These are phyloP conservation scores for Cercospora canescens DNA, from an alignment of 2,329 filamentous ascomycete species.

Conservation along the genomic window DNA sequence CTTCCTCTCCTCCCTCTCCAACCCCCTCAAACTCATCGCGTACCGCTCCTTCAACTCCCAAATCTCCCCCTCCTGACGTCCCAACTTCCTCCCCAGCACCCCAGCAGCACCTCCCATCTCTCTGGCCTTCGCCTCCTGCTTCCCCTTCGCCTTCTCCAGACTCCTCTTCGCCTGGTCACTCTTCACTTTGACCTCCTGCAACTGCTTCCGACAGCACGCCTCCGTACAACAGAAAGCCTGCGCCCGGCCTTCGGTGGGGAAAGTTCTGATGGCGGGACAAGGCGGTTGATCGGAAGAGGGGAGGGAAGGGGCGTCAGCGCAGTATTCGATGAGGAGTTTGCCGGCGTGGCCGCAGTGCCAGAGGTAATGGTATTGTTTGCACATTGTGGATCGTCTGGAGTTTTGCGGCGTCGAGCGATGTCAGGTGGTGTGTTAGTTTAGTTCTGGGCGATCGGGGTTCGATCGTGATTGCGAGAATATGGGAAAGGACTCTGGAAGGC, in stretches of 20 bases:
- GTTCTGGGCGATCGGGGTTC: not conserved
- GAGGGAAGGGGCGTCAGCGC: not conserved
- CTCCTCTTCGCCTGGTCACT: slow-evolving; percentile 11
- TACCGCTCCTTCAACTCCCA: not conserved
- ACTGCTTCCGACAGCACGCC: slow-evolving; percentile 6
- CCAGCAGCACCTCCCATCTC: too few species aligned
- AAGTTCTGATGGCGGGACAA: not conserved
- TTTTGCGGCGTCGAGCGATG: too few species aligned
- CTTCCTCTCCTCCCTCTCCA: slow-evolving; percentile 1
- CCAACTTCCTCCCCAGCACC: too few species aligned
- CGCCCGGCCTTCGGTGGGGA: not conserved
- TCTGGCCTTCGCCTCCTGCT: not conserved
- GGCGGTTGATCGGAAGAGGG: not conserved
- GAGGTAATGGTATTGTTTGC: slow-evolving; percentile 8
- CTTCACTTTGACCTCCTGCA: slow-evolving; percentile 2
- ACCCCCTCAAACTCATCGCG: slow-evolving; percentile 1
- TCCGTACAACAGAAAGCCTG: slow-evolving; percentile 5
- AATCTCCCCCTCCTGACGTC: slow-evolving; percentile 3
- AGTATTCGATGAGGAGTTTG: slow-evolving; percentile 2
- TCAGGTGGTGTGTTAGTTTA: too few species aligned
- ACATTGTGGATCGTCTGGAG: not conserved
- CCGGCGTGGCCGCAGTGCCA: slow-evolving; percentile 12
- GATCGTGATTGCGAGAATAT: not conserved
- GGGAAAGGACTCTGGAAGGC: too few species aligned
- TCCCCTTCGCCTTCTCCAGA: slow-evolving; percentile 9